Percentiles rank a stretch among this genome's conserved stretches.
These are phyloP conservation scores for Talaromyces verruculosus DNA, from an alignment of 2,329 filamentous ascomycete species.

Conservation along the genomic window DNA sequence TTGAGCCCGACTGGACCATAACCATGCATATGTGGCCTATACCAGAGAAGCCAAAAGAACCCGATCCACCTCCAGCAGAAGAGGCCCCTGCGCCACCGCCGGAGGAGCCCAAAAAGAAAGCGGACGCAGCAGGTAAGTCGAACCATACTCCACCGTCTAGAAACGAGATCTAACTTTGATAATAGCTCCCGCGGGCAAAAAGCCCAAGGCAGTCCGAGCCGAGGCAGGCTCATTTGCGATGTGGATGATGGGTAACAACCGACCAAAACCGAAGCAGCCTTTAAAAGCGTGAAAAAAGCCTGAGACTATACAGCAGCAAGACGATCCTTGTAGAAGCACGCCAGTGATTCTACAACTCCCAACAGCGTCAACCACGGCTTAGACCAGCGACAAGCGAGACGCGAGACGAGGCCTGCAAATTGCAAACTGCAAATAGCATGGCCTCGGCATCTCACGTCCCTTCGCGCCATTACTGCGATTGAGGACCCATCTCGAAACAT, in stretches of 20 bases:
- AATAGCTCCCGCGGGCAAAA: slow-evolving; percentile 33
- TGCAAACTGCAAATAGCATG: neutral
- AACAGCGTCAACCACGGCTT: neutral
- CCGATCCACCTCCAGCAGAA: slow-evolving; percentile 36
- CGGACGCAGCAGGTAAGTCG: slow-evolving; percentile 35
- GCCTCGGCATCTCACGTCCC: neutral
- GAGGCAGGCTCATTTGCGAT: slow-evolving; percentile 42
- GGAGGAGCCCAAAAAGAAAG: slow-evolving; percentile 36
- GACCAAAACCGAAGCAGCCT: slow-evolving; percentile 34
- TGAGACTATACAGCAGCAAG: slow-evolving; percentile 37
- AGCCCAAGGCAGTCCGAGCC: slow-evolving; percentile 28
- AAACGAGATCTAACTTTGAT: neutral
- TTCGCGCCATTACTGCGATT: neutral
- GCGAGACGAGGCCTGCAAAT: neutral
- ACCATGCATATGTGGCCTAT: slow-evolving; percentile 69
- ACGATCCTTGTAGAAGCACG: slow-evolving; percentile 31
- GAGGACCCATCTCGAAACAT: neutral
- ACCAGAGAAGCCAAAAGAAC: slow-evolving; percentile 50
- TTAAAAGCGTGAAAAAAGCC: slow-evolving; percentile 51
- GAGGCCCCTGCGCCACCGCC: slow-evolving; percentile 26
- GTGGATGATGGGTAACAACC: slow-evolving; percentile 47
- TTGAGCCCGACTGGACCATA: slow-evolving; percentile 73
- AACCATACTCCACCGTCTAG: neutral
- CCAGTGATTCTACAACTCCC: slow-evolving; percentile 26
- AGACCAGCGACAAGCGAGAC: neutral